Evolutionary conservation across 78 protist species (phyloP), one percentile per base, ranked within the genome.

Genomic region (Dictyostelium brefeldianum): DNA sequence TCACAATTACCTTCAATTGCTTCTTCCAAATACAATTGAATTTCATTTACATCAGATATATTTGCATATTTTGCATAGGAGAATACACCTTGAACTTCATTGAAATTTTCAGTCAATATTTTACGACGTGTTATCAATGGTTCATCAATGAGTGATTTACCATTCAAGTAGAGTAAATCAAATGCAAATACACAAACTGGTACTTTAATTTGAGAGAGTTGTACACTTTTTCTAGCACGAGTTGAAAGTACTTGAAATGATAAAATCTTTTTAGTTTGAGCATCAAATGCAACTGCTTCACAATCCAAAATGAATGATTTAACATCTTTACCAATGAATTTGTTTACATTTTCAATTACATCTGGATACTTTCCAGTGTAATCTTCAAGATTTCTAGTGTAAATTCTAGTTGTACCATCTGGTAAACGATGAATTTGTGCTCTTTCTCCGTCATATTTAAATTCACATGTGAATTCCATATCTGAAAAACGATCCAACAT

Each of bases 401-500:
- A 99, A 22, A 99, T 97, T n/a, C 17, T 20, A 84, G 97, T 20
- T 27, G 59, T 70, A 41, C 97, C 98, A 64, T 92, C 90, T 20
- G 73, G 95, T 36, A 57, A 6, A 36, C 89, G 14, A 25, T 95
- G 98, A 4, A 95, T 67, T 74, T 91, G 99, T 0, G 98, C 98
- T 5, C 99, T 77, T 94, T 98, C 98, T 20, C 99, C 99, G 56
- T 99, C 99, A 78, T 99, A 99, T 92, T 99, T 99, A 95, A 89
- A 99, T 65, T 99, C 99, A 84, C 99, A 97, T 3, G 98, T 98
- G 94, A 98, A 99, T 11, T 27, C 80, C 67, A 65, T 14, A 36
- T 65, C 97, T 8, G 41, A 77, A 83, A 98, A 97, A 5, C 98
- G 81, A 25, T 97, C 97, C 67, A 98, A 83, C 2, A 98, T 96